Evolutionary conservation across 768 basidiomycete species (phyloP), one percentile per base, ranked within the genome.

Genomic region (Lactarius quietus): DNA sequence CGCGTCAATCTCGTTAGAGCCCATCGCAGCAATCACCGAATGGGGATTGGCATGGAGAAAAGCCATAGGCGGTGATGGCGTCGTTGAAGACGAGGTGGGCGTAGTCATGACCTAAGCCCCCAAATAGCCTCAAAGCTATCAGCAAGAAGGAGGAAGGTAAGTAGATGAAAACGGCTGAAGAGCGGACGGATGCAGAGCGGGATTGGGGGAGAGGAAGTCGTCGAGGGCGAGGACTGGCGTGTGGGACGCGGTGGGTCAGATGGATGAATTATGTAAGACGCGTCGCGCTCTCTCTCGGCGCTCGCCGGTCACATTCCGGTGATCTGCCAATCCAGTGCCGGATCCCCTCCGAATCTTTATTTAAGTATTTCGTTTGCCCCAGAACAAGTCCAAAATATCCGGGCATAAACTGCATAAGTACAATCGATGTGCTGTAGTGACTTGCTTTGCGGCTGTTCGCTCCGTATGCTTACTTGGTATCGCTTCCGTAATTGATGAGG

Each of bases 11-110:
- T 83, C 82, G 17, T 75, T 74, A 55, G 78, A 70, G 65, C 74
- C 65, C 43, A 76, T 59, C 56, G 79, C 18, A 28, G 59, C 36
- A 41, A 61, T 65, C 70, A 78, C 76, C 71, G 79, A 76, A 70
- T 79, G 70, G 35, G 77, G 75, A 61, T 64, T 66, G 29, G 77
- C 82, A 64, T 81, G 81, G 64, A 85, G 78, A 79, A 83, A 89
- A 73, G 83, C 76, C 74, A 86, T 80, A 68, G 87, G 86, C 29
- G 91, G 91, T 57, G 91, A 93, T 72, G 88, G 86, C 64, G 90
- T 91, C 74, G 91, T 92, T 71, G 88, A 83, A 68, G 90, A 89
- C 71, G 89, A 92, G 67, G 88, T 85, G 63, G 91, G 88, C 43
- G 90, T 87, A 72, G 89, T 86, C 90, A 92, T 92, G 41, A 28